Evolutionary conservation across 2,329 filamentous ascomycete genomes (phyloP), one percentile per base, ranked within the genome.

Genomic region (Epichloe glyceriae): DNA sequence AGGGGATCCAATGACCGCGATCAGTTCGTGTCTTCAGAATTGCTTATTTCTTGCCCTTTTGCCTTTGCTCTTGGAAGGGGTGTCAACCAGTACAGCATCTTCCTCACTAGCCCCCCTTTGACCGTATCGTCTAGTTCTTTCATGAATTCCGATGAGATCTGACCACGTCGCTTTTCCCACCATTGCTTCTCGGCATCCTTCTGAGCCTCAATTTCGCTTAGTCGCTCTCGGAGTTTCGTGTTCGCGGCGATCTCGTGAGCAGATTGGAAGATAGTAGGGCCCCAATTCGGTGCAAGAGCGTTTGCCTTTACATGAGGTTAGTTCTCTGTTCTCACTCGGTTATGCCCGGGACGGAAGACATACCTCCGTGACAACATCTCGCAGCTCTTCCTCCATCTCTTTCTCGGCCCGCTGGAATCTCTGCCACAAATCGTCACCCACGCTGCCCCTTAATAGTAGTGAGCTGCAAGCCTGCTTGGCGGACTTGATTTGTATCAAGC

Each of bases 221-320:
- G 75, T 47, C 83, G 79, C 57, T 83, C 75, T 57, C 88, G 86
- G 62, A 95, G 78, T 45, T 82, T 71, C 41, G 80, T 78, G 70
- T 96, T 96, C 63, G 88, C 85, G 53, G 86, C 82, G 69, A 98
- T 96, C 69, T 98, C 93, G 69, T 95, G 95, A 50, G 93, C 93
- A 44, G 87, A 90, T 69, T 98, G 93, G 78, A 98, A 98, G 66
- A 98, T 97, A 51, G 80, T 82, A 64, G 93, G 84, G 54, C 93
- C 93, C 93, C 93, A 98, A 67, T 85, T 84, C 46, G 87, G 84
- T 1, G 81, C 77, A 56, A 96, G 85, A 19, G 86, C 89, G 65
- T 97, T 97, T 61, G 94, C 93, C 88, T 96, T 57, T 19, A 46
- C 15, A 41, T 26, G 45, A 38, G 40, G 20, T 50, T 19, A 51